Evolutionary conservation across 2,329 filamentous ascomycete species (phyloP), one percentile per base, ranked within the genome.

Genomic region (Colletotrichum eremochloae): DNA sequence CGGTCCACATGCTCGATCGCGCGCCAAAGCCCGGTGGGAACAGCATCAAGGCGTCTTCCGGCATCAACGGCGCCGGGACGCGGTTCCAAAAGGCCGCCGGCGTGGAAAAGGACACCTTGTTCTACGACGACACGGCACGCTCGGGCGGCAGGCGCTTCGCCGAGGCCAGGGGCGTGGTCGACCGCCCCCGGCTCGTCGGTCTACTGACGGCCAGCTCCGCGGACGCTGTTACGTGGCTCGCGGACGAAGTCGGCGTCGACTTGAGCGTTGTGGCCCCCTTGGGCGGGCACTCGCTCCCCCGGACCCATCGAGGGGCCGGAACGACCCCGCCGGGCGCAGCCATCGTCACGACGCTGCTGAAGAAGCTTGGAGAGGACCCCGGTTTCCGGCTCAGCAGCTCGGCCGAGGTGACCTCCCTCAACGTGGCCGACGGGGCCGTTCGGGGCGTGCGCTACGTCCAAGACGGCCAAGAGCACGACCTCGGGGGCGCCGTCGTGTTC

Each of bases 41-140:
- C 76, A 89, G 86, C 76, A 91, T 92, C 80, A 92, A 92, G 79
- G 90, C 90, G 0, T 92, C 90, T 0, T 91, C 89, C 0, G 90
- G 90, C 0, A 92, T 92, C 79, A 92, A 91, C 74, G 90, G 89
- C 8, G 89, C 89, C 0, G 85, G 85, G 0, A 92, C 90, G 0
- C 83, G 82, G 4, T 91, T 88, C 73, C 90, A 92, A 77, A 78
- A 79, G 14, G 80, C 76, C 3, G 65, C 76, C 52, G 76, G 81
- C n/a, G 76, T 82, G 55, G 74, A 78, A 31, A 74, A 76, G 31
- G 82, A 86, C 55, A 77, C 80, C 1, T 75, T 80, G 0, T 91
- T 91, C 75, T 87, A 85, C 75, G 78, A 82, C 36, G 90, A 92
- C 78, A 91, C 90, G 0, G 75, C 90, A 9, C 82, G 80, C 31